phyloP scores from a whole-genome alignment of 306 rosid genomes.

The Castanea mollissima region DNA sequence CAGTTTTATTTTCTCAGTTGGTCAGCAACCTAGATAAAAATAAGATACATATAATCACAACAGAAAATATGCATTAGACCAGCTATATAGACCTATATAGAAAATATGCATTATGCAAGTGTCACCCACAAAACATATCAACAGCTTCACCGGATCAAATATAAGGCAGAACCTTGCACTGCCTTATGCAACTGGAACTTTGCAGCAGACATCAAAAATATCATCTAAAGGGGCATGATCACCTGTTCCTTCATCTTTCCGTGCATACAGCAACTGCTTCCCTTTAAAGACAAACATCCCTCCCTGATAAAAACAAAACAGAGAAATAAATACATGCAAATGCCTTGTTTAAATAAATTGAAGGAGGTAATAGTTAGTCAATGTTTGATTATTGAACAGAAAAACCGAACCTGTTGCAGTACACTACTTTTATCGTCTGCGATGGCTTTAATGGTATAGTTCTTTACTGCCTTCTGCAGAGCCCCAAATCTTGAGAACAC shows the following conservation, averaged over 20 bases:
- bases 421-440: conserved; percentile 73
- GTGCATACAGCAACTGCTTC: conserved; percentile 66
- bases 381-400: not conserved
- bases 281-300: conserved; percentile 90
- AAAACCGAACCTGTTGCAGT: conserved; percentile 60
- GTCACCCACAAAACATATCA: not conserved
- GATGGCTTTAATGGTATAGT: conserved; percentile 78
- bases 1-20: not conserved
- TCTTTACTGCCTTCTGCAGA: conserved; percentile 59
- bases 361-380: not conserved
- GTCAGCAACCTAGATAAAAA: not conserved
- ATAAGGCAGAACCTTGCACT: not conserved
- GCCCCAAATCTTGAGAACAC: conserved; percentile 68
- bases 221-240: conserved; percentile 85
- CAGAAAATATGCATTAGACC: not conserved
- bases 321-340: not conserved
- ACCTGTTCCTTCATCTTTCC: conserved; percentile 88
- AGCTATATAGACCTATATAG: not conserved
- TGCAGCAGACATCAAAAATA: conserved; percentile 59
- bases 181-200: conserved; percentile 37
- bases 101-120: too few relatives aligned
- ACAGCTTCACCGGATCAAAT: not conserved
- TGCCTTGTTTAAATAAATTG: not conserved
- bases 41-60: not conserved
- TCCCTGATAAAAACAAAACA: conserved; percentile 45